Evolutionary conservation across 768 basidiomycete genomes (phyloP).

Genomic region (Boletus rubropictus): DNA sequence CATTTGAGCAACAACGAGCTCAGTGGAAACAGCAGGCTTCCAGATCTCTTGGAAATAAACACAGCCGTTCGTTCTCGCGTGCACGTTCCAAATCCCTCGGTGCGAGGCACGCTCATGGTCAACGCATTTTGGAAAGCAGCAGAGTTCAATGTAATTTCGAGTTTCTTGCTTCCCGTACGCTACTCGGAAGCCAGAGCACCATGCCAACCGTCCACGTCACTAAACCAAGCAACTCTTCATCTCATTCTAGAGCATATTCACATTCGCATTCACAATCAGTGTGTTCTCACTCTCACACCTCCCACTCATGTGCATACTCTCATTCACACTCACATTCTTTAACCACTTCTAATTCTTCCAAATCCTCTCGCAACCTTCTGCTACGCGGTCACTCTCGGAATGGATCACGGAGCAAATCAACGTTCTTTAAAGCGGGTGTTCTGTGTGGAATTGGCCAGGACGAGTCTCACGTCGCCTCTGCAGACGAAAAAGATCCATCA

Average conservation of each 20-base stretch:
- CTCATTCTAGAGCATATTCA: constrained; percentile 28
- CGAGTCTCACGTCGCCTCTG: constrained; percentile 22
- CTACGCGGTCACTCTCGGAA: constrained; percentile 30
- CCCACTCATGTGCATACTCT: constrained; percentile 25
- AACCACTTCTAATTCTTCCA: constrained; percentile 30
- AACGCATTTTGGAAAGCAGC: constrained; percentile 20
- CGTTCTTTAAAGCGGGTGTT: constrained; percentile 32
- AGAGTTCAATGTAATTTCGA: constrained; percentile 35
- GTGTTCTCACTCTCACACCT: constrained; percentile 17
- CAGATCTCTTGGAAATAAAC: constrained; percentile 60
- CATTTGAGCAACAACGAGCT: constrained; percentile 56
- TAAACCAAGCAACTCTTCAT: constrained; percentile 12
- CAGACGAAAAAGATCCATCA: constrained; percentile 21
- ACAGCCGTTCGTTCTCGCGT: constrained; percentile 56
- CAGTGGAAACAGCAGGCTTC: constrained; percentile 62
- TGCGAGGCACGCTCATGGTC: constrained; percentile 17
- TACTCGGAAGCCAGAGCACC: constrained; percentile 58
- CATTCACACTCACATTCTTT: constrained; percentile 38
- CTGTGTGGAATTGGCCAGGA: constrained; percentile 24
- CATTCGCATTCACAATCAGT: constrained; percentile 25
- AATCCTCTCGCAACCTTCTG: constrained; percentile 21
- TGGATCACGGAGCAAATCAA: constrained; percentile 36
- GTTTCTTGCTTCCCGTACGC: constrained; percentile 59
- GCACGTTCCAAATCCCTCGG: constrained; percentile 38
- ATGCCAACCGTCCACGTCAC: constrained; percentile 37